Evolutionary conservation across 2,329 filamentous ascomycete genomes (phyloP), one percentile per base, ranked within the genome.

Genomic region (Colletotrichum tamarilloi): DNA sequence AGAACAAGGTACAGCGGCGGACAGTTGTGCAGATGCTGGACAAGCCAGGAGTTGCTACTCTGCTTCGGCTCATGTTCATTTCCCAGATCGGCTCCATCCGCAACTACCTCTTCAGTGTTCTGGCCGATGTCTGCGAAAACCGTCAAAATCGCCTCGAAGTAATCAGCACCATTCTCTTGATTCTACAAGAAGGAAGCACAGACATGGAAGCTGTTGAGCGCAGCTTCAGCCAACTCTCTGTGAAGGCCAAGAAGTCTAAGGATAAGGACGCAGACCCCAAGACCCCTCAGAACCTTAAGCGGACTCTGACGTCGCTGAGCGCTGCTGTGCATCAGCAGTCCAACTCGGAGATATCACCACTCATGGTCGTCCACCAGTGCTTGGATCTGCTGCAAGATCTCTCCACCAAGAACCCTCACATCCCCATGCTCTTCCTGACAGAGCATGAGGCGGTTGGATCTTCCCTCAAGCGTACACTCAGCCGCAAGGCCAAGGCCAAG

Each of bases 41-140:
- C 82, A 98, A 98, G 84, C 90, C 95, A 59, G 97, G 97, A 30
- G 92, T 99, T 76, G 97, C 97, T 30, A 98, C 97, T n/a, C 86
- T 99, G 42, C 88, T 99, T 56, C 94, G 97, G n/a, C 89, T 99
- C 11, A 98, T 99, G 96, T 99, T 99, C 81, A 95, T 98, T 78
- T 93, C 94, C 60, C 94, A 98, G 76, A 94, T 96, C 76, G 94
- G 94, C 26, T 97, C 94, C 74, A 93, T 97, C 62, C 94, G 95
- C 76, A 91, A 89, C 74, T 94, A 95, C 73, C 88, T 99, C 66
- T 96, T 97, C 80, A 92, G 93, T 68, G 94, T 99, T 66, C 92
- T 99, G 64, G 91, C 94, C 75, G 95, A 98, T 76, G 92, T 98
- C 30, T 98, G 95, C 80, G 94, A 98, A 83, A 99, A 99, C 81